Conservation (phyloP, 495 filamentous ascomycete genomes). For the Penicillium pancosmium region DNA sequence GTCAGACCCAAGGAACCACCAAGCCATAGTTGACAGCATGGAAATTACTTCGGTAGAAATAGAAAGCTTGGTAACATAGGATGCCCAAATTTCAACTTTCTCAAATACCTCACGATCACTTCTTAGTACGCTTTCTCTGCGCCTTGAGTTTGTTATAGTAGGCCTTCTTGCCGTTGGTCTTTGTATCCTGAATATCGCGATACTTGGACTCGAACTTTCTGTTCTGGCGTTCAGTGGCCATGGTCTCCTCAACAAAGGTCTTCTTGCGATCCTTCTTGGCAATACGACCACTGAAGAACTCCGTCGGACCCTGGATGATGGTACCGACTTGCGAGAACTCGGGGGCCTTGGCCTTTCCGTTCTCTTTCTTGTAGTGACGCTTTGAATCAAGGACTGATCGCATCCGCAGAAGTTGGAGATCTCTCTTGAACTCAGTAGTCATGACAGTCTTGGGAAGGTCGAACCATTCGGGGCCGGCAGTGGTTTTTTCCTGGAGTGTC, state of each 20-base stretch:
- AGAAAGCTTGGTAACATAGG: background rate
- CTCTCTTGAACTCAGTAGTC: slow-evolving; percentile 82
- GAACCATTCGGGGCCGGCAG: slow-evolving; percentile 73
- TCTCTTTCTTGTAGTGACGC: slow-evolving; percentile 88
- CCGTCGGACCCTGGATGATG: slow-evolving; percentile 84
- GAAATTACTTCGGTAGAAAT: background rate
- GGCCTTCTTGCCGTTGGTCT: slow-evolving; percentile 71
- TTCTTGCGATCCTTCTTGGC: slow-evolving; percentile 84
- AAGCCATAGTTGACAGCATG: background rate
- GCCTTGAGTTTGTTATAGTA: slow-evolving; percentile 69
- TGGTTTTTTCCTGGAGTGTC: slow-evolving; percentile 55
- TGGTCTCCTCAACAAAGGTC: slow-evolving; percentile 87
- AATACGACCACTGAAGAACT: slow-evolving; percentile 78
- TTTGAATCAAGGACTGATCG: slow-evolving; percentile 87
- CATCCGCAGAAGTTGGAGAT: slow-evolving; percentile 86
- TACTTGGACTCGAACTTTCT: slow-evolving; percentile 72
- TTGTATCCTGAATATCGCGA: slow-evolving; percentile 64
- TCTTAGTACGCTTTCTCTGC: slow-evolving; percentile 51
- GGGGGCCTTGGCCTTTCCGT: slow-evolving; percentile 64
- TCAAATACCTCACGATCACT: slow-evolving; percentile 19
- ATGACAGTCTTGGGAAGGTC: slow-evolving; percentile 80
- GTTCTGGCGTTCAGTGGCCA: slow-evolving; percentile 63
- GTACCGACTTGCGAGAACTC: slow-evolving; percentile 88
- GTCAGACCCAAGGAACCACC: background rate
- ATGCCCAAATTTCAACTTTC: background rate